Base-by-base conservation (phyloP, 257 asterid species). In the Solanum peruvianum region DNA sequence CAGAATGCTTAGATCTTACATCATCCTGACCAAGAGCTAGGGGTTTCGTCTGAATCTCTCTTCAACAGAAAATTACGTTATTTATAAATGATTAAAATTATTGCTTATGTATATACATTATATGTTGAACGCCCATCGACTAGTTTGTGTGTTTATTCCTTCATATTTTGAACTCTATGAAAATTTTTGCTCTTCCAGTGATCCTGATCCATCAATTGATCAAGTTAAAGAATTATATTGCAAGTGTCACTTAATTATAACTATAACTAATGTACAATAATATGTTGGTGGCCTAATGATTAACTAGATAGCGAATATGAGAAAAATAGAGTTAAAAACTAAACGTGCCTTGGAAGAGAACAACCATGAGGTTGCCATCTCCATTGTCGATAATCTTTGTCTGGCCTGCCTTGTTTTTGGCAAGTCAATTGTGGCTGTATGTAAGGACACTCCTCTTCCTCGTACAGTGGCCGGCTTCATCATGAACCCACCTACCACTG, bases 341-440 rank as follows among this genome's bases (percentile, higher is more conserved):
- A 27, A 9, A 70, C 71, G 5, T 66, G 92, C 99, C 98, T 93
- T 4, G 95, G 97, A 16, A 94, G 75, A 70, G 94, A 90, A 86
- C 98, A 96, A 5, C 85, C 88, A 85, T 89, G 84, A 62, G 99
- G 99, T 83, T 95, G 96, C 99, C 99, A 96, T 87, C 94, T 92
- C 99, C 98, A 96, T 20, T 87, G 88, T 39, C 64, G 97, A 87
- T 91, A 96, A 45, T 86, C 91, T 87, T 85, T 88, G 3, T 95
- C 98, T 7, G 92, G 93, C 9, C 99, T 93, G 45, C 98, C 98
- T 66, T 93, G 89, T 56, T 87, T 44, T 13, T 87, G 89, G 85
- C 99, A 96, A 8, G 94, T 90, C 21, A 90, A 82, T 85, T 94
- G 95, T 12, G 85, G 88, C 7, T 73, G 91, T 86, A 96, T 89